Conservation (phyloP, 75 land plant genomes). For the Pinus albicaulis region DNA sequence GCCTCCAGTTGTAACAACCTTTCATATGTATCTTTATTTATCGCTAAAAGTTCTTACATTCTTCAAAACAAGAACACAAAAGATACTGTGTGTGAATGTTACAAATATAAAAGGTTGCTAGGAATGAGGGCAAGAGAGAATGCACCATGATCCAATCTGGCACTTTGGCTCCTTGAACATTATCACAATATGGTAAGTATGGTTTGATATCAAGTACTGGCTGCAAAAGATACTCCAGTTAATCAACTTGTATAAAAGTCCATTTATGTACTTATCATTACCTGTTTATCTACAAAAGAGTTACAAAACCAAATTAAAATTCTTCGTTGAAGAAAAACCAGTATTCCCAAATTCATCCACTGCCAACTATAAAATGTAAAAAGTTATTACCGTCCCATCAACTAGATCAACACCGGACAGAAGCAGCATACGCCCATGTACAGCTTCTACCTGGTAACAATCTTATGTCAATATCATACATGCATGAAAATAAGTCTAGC, state of each 20-base stretch:
- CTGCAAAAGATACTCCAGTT: conserved; percentile 34
- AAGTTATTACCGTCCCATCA: conserved; percentile 88
- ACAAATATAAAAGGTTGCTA: background rate
- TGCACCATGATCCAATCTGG: conserved; percentile 91
- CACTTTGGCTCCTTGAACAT: conserved; percentile 60
- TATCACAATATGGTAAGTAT: conserved; percentile 91
- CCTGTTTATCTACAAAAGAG: background rate
- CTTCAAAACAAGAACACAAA: background rate
- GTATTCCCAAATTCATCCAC: background rate
- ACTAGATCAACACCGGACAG: conserved; percentile 98
- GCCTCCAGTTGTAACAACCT: too few species aligned
- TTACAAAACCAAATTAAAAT: background rate
- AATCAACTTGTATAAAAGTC: too few species aligned
- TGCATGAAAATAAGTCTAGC: background rate
- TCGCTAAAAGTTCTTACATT: background rate
- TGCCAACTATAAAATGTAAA: conserved; percentile 5
- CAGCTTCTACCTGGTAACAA: conserved; percentile 72
- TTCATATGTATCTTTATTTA: too few species aligned
- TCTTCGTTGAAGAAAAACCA: background rate
- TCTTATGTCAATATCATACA: background rate
- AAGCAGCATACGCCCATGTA: conserved; percentile 62
- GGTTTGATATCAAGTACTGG: conserved; percentile 98
- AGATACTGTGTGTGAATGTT: background rate
- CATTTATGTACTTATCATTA: too few species aligned
- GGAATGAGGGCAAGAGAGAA: background rate